A percentile compares a stretch with the other conserved stretches of the same genome.
phyloP scores from a whole-genome alignment of 495 filamentous ascomycete genomes.

The Aspergillus diversus region DNA sequence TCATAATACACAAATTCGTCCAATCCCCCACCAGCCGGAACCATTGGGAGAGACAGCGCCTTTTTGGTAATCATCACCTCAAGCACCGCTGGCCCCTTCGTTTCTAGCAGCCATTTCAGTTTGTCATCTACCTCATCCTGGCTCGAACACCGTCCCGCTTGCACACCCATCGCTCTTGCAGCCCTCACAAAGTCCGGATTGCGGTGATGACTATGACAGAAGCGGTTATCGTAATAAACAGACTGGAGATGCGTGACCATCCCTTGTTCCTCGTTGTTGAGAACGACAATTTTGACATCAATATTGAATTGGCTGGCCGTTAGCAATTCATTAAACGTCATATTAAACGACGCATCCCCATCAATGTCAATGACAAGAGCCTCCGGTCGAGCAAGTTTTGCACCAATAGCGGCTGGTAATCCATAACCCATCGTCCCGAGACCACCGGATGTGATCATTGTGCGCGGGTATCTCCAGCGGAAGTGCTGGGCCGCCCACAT shows the following conservation, averaged over 20 bases:
- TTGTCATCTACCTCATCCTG: background rate
- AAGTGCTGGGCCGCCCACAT: constrained; percentile 98
- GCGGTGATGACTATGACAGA: constrained; percentile 86
- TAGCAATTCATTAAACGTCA: constrained; percentile 89
- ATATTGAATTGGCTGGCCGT: constrained; percentile 92
- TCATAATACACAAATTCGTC: constrained; percentile 68
- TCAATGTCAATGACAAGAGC: constrained; percentile 91
- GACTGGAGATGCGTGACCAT: constrained; percentile 98
- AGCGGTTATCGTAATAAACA: constrained; percentile 90
- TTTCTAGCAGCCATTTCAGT: constrained; percentile 86
- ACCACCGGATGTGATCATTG: constrained; percentile 89
- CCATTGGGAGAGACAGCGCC: constrained; percentile 96
- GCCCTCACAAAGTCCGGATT: constrained; percentile 89
- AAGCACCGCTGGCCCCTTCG: constrained; percentile 75
- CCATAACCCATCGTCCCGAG: constrained; percentile 96
- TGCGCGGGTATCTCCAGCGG: constrained; percentile 83
- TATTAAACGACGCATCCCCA: constrained; percentile 92
- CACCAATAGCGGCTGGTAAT: constrained; percentile 89
- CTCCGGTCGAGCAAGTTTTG: constrained; percentile 86
- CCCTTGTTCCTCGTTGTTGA: constrained; percentile 93
- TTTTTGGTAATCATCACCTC: constrained; percentile 72
- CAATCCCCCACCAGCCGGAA: constrained; percentile 80
- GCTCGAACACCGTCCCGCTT: background rate
- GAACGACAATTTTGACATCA: constrained; percentile 84
- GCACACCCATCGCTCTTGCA: constrained; percentile 68